phyloP scores from a whole-genome alignment of 345 rosid genomes.

The Hibiscus trionum region DNA sequence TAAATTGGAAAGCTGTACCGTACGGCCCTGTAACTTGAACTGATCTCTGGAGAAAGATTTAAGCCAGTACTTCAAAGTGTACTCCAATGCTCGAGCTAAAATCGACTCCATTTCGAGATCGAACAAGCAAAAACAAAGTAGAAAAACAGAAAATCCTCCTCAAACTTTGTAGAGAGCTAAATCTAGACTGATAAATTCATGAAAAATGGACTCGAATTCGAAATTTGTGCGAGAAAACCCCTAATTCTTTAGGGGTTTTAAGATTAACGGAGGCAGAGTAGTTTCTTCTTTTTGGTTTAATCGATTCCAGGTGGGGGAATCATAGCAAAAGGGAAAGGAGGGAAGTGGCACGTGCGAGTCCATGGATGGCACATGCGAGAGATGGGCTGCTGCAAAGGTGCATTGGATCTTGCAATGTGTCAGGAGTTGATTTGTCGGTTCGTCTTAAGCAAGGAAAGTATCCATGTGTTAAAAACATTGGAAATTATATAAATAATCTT shows the following conservation, averaged over 20 bases:
- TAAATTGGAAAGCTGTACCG: slow-evolving; percentile 80
- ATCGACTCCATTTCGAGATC: slow-evolving; percentile 74
- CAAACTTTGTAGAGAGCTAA: background rate
- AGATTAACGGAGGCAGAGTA: no score
- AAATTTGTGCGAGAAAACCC: slow-evolving; percentile 19
- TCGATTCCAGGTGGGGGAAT: background rate
- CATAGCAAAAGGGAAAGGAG: background rate
- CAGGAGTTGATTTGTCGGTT: slow-evolving; percentile 22
- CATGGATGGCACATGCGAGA: slow-evolving; percentile 19
- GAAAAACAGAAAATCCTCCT: background rate
- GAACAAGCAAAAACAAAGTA: background rate
- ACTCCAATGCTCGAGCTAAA: slow-evolving; percentile 90
- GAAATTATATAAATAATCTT: no score
- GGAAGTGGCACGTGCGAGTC: slow-evolving; percentile 9
- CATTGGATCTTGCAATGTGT: slow-evolving; percentile 25
- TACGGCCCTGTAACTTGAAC: slow-evolving; percentile 90
- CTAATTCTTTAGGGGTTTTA: background rate
- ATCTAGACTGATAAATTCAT: slow-evolving; percentile 13
- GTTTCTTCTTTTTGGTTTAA: background rate
- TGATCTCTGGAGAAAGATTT: slow-evolving; percentile 97
- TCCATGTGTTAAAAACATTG: background rate
- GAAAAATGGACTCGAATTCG: slow-evolving; percentile 10
- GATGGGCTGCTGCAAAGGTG: slow-evolving; percentile 9
- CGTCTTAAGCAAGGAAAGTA: background rate
- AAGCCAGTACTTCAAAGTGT: slow-evolving; percentile 99